These are phyloP conservation scores for Apiospora pterosperma DNA, from an alignment of 2,329 filamentous ascomycete genomes.

Conservation along the genomic window DNA sequence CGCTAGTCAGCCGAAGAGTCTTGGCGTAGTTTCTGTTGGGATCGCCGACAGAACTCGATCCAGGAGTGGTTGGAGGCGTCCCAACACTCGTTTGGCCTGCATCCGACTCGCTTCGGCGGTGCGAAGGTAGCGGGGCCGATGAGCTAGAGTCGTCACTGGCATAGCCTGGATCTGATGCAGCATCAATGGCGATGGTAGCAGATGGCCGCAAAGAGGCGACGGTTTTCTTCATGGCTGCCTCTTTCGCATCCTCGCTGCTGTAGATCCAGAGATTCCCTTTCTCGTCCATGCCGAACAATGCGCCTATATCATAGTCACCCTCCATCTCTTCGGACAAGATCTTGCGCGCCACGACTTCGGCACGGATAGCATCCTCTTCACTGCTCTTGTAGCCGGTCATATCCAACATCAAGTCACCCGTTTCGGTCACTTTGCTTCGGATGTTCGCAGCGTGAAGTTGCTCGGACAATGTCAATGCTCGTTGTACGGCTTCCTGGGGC, in stretches of 20 bases:
- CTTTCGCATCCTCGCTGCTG: constrained; percentile 93
- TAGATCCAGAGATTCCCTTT: constrained; percentile 99
- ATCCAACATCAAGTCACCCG: constrained; percentile 93
- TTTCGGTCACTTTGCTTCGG: constrained; percentile 85
- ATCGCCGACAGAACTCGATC: constrained; percentile 58
- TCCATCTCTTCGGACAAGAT: constrained; percentile 90
- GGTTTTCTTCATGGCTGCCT: constrained; percentile 71
- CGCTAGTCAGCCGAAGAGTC: constrained; percentile 89
- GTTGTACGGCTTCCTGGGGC: constrained; percentile 72
- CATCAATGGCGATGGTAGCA: constrained; percentile 64
- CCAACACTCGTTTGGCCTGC: constrained; percentile 50
- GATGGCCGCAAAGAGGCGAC: constrained; percentile 45
- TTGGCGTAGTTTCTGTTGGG: constrained; percentile 91
- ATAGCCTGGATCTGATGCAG: constrained; percentile 88
- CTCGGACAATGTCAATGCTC: constrained; percentile 80
- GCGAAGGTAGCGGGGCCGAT: constrained; percentile 42
- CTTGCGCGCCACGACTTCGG: constrained; percentile 89
- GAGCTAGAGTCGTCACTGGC: constrained; percentile 77
- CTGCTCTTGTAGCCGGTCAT: constrained; percentile 97
- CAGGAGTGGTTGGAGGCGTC: constrained; percentile 69
- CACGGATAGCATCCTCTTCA: constrained; percentile 86
- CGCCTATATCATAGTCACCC: constrained; percentile 93
- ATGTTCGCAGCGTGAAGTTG: constrained; percentile 90
- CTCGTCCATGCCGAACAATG: constrained; percentile 91
- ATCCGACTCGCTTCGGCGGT: constrained; percentile 67